A percentile compares a stretch with the other conserved stretches of the same genome.
Evolutionary conservation across 139 green algal species (phyloP).

Genomic region (Auxenochlorella pyrenoidosa): DNA sequence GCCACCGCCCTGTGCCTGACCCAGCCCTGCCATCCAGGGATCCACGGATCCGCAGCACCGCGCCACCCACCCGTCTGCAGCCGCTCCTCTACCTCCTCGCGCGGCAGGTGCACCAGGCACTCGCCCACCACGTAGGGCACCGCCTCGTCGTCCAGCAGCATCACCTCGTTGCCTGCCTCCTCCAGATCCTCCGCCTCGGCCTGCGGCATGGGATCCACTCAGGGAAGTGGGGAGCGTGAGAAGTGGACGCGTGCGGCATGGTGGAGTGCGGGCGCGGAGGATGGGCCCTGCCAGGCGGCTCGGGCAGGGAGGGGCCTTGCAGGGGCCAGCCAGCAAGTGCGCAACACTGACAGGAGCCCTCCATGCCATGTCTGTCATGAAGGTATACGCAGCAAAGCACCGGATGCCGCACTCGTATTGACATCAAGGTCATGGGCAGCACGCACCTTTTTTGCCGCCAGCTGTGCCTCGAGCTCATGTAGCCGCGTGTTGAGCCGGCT

Average conservation of each 20-base stretch:
- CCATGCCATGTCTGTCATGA: no score
- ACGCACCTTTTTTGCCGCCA: slow-evolving; percentile 69
- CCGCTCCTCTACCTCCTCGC: slow-evolving; percentile 66
- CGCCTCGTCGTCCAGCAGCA: slow-evolving; percentile 81
- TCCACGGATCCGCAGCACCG: not conserved
- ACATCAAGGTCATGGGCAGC: no score
- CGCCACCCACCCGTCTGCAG: slow-evolving; percentile 54
- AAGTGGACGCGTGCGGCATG: not conserved
- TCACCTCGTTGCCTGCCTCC: slow-evolving; percentile 84
- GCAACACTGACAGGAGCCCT: no score
- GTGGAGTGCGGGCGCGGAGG: no score
- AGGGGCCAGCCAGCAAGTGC: no score
- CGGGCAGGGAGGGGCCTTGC: no score
- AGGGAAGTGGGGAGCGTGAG: not conserved
- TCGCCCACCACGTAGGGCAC: slow-evolving; percentile 71
- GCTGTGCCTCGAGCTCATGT: slow-evolving; percentile 70
- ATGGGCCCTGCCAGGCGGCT: no score
- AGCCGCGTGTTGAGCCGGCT: slow-evolving; percentile 73
- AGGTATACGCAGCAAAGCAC: no score
- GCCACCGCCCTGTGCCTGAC: no score
- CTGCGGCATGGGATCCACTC: slow-evolving; percentile 22
- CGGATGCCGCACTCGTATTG: no score
- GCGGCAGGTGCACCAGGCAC: slow-evolving; percentile 66
- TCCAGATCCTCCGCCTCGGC: slow-evolving; percentile 75
- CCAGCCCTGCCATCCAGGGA: not conserved